Evolutionary conservation across 441 rosid genomes (phyloP).

Genomic region (Biscutella auriculata): DNA sequence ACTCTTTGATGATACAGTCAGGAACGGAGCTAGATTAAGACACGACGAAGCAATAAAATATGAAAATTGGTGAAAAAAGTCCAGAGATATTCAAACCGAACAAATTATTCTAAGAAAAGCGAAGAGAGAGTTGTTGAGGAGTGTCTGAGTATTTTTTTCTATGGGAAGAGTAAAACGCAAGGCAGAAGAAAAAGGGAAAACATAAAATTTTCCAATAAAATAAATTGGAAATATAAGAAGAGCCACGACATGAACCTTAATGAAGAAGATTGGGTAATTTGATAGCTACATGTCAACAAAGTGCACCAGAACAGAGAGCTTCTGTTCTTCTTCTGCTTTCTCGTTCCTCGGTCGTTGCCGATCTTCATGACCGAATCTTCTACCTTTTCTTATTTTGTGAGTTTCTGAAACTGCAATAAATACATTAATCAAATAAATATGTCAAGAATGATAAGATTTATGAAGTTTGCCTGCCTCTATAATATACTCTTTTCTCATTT

Average conservation of each 20-base stretch:
- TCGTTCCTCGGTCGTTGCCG: slow-evolving; percentile 15
- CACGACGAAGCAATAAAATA: too few relatives aligned
- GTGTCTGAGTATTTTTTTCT: neutral
- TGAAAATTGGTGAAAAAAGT: slow-evolving; percentile 14
- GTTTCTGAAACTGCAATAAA: neutral
- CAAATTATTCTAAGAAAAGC: slow-evolving; percentile 45
- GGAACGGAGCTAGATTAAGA: too few relatives aligned
- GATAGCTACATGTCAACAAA: slow-evolving; percentile 47
- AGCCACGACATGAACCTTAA: slow-evolving; percentile 27
- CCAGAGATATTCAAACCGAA: slow-evolving; percentile 14
- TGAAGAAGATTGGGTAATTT: slow-evolving; percentile 22
- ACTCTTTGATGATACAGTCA: too few relatives aligned
- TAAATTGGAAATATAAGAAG: slow-evolving; percentile 2
- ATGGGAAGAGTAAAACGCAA: slow-evolving; percentile 45
- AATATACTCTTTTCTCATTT: too few relatives aligned
- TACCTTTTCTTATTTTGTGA: neutral
- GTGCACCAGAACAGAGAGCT: slow-evolving; percentile 21
- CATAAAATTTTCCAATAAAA: too few relatives aligned
- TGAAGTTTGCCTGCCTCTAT: too few relatives aligned
- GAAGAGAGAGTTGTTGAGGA: slow-evolving; percentile 34
- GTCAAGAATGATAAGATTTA: too few relatives aligned
- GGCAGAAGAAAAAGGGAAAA: slow-evolving; percentile 19
- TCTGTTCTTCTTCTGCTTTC: slow-evolving; percentile 18
- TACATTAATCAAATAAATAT: neutral
- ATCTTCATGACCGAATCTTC: slow-evolving; percentile 16